A percentile compares a stretch with the other conserved stretches of the same genome.
Conservation (phyloP, 2,329 filamentous ascomycete species). For the Pseudocercospora ulei region DNA sequence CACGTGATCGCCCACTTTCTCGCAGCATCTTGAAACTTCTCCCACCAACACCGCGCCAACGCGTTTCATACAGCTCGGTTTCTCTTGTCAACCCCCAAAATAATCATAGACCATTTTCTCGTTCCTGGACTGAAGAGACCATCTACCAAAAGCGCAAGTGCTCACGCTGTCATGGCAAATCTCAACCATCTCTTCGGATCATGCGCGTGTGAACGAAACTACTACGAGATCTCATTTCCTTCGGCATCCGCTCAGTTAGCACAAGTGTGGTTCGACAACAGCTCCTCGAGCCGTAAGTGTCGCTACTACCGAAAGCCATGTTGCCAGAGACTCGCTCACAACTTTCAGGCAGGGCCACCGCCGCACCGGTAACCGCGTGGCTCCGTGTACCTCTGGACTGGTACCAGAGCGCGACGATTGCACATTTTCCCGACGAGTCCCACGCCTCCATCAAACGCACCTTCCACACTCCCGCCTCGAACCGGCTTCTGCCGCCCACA, state of each 20-base stretch:
- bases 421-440: slow-evolving; percentile 67
- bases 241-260: slow-evolving; percentile 46
- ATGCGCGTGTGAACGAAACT: slow-evolving; percentile 78
- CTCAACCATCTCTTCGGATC: slow-evolving; percentile 52
- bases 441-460: slow-evolving; percentile 40
- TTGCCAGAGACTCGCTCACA: slow-evolving; percentile 1
- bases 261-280: slow-evolving; percentile 65
- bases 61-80: slow-evolving; percentile 7
- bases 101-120: slow-evolving; percentile 1
- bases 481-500: slow-evolving; percentile 46
- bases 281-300: slow-evolving; percentile 59
- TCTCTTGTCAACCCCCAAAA: slow-evolving; percentile 1
- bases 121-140: neutral
- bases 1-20: slow-evolving; percentile 2
- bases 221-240: slow-evolving; percentile 66
- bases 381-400: slow-evolving; percentile 71
- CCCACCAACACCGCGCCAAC: slow-evolving; percentile 1
- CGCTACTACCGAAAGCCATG: neutral
- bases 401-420: slow-evolving; percentile 66
- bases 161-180: slow-evolving; percentile 15
- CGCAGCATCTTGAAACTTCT: slow-evolving; percentile 8
- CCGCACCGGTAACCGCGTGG: slow-evolving; percentile 66
- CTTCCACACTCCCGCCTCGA: slow-evolving; percentile 42
- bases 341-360: slow-evolving; percentile 51
- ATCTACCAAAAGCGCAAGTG: slow-evolving; percentile 3